Percentiles rank a stretch among this genome's conserved stretches.
These are phyloP conservation scores for Phoma sp. DNA, from an alignment of 2,329 filamentous ascomycete species.

Conservation along the genomic window DNA sequence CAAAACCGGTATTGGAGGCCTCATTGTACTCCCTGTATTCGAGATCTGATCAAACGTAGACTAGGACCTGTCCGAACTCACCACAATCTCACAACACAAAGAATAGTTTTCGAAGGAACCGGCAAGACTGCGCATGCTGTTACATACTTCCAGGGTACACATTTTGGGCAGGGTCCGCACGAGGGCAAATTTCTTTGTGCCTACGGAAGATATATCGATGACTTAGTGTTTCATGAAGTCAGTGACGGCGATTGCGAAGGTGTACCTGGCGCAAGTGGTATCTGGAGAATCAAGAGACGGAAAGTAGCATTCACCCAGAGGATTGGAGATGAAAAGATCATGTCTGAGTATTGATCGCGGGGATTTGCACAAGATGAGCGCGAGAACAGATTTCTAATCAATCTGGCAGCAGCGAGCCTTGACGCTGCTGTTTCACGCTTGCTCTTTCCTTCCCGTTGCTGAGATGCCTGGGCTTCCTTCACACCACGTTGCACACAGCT, in stretches of 20 bases:
- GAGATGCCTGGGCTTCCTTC: not conserved
- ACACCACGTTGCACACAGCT: not conserved
- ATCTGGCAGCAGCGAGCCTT: not conserved
- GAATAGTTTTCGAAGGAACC: constrained; percentile 41
- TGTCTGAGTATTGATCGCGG: constrained; percentile 37
- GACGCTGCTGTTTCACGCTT: not conserved
- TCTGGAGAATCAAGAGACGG: constrained; percentile 50
- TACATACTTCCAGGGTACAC: constrained; percentile 53
- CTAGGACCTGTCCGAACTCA: constrained; percentile 52
- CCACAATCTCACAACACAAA: constrained; percentile 54
- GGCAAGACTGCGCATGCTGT: constrained; percentile 44
- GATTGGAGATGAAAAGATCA: constrained; percentile 46
- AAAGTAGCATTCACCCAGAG: constrained; percentile 49
- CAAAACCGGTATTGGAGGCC: constrained; percentile 35
- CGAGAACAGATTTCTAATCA: no score
- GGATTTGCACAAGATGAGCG: not conserved
- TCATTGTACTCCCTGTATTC: no score
- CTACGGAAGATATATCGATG: constrained; percentile 53
- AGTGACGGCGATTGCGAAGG: constrained; percentile 35
- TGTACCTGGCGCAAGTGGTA: constrained; percentile 48
- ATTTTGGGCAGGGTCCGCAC: constrained; percentile 54
- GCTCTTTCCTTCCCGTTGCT: not conserved
- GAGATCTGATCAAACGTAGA: constrained; percentile 25
- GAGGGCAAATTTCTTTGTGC: constrained; percentile 51
- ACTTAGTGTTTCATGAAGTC: constrained; percentile 39